These are phyloP conservation scores for Iberis pinnata DNA, from an alignment of 345 rosid species.

Conservation along the genomic window DNA sequence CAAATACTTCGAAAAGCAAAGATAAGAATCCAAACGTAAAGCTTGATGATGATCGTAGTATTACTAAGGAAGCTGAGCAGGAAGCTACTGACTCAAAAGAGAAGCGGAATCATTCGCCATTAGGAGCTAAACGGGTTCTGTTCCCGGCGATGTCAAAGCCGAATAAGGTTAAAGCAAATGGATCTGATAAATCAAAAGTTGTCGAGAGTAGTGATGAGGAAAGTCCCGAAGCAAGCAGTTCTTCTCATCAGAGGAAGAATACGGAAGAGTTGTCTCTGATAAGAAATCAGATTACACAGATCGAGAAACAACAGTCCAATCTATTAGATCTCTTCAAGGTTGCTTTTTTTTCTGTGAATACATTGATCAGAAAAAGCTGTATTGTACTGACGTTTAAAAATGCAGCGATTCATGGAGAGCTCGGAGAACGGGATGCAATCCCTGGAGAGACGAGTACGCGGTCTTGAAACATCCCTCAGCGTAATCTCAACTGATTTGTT, in stretches of 20 bases:
- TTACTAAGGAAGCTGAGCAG: constrained; percentile 9
- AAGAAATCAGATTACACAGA: constrained; percentile 66
- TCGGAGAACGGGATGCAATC: constrained; percentile 80
- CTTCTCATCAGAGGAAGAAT: constrained; percentile 32
- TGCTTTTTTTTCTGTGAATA: background rate
- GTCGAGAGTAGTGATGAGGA: constrained; percentile 46
- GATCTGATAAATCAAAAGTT: constrained; percentile 38
- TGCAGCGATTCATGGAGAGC: constrained; percentile 76
- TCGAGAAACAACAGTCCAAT: constrained; percentile 80
- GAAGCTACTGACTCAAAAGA: constrained; percentile 29
- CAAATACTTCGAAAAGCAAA: constrained; percentile 29
- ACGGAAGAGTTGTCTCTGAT: constrained; percentile 55
- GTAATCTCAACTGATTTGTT: constrained; percentile 70
- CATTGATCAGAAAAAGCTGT: background rate
- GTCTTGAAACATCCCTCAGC: constrained; percentile 80
- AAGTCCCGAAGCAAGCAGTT: constrained; percentile 28
- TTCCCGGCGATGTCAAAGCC: constrained; percentile 25
- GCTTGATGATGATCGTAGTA: background rate
- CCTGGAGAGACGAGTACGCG: constrained; percentile 73
- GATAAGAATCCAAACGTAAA: constrained; percentile 28
- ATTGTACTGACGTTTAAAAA: constrained; percentile 17
- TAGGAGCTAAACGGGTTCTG: constrained; percentile 42
- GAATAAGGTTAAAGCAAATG: constrained; percentile 33
- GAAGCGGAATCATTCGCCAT: constrained; percentile 24
- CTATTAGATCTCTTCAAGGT: constrained; percentile 74